Conservation (phyloP, 192 early-diverging fungal genomes). For the Lobosporangium transversale region DNA sequence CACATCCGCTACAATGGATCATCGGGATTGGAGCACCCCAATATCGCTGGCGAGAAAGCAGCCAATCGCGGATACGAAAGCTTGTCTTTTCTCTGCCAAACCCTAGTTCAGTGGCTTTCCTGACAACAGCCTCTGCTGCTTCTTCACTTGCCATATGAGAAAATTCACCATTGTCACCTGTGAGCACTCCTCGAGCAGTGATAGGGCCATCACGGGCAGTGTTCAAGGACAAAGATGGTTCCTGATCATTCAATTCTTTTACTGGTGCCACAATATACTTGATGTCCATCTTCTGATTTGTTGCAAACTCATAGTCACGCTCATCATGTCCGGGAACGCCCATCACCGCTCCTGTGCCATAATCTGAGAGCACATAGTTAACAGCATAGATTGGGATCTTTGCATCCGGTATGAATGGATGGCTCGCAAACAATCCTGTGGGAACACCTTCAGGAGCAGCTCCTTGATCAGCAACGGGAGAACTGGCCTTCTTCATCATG, state of each 20-base stretch:
- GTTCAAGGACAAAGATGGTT: not conserved
- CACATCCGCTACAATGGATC: slow-evolving; percentile 85
- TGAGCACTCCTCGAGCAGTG: slow-evolving; percentile 68
- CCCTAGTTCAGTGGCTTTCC: slow-evolving; percentile 56
- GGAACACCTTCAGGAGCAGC: slow-evolving; percentile 58
- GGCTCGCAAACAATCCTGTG: slow-evolving; percentile 70
- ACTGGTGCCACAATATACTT: slow-evolving; percentile 63
- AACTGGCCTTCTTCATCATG: slow-evolving; percentile 4
- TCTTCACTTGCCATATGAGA: slow-evolving; percentile 68
- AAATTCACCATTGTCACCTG: slow-evolving; percentile 63
- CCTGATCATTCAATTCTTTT: slow-evolving; percentile 8
- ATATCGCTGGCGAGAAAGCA: slow-evolving; percentile 92
- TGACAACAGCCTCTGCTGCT: slow-evolving; percentile 64
- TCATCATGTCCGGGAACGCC: slow-evolving; percentile 86
- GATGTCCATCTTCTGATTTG: slow-evolving; percentile 58
- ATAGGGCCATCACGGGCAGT: too few relatives aligned
- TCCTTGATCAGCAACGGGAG: slow-evolving; percentile 18
- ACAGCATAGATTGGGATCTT: slow-evolving; percentile 76
- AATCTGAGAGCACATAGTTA: slow-evolving; percentile 78
- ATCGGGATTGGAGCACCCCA: slow-evolving; percentile 99
- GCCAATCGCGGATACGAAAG: slow-evolving; percentile 93
- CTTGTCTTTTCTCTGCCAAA: slow-evolving; percentile 63
- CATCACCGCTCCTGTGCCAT: slow-evolving; percentile 88
- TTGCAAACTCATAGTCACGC: slow-evolving; percentile 77
- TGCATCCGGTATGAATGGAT: slow-evolving; percentile 66